Evolutionary conservation across 768 basidiomycete genomes (phyloP), one percentile per base, ranked within the genome.

Genomic region (Amanita brunnescens): DNA sequence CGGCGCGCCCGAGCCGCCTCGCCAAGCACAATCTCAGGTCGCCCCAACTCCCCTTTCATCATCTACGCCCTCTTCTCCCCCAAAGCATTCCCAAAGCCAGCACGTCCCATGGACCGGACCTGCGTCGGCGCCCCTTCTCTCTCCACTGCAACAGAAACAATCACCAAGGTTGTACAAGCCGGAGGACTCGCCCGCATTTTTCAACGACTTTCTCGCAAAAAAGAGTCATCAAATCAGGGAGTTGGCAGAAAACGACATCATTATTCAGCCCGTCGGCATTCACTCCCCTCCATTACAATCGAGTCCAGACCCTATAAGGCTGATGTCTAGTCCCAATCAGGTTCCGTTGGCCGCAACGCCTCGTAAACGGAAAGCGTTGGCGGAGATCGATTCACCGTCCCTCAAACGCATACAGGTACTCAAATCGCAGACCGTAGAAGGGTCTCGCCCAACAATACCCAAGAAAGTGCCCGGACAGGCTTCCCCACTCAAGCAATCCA

Each of bases 301-400:
- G 42, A 81, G 79, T 60, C 80, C 80, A 3, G 80, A 83, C 61
- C 79, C 81, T 12, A 64, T 83, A n/a, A 67, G 74, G 0, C 59
- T 77, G 18, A 60, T 60, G n/a, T 64, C 64, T 61, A 39, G 63
- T 69, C 9, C 57, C 58, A 23, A 58, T 51, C 10, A 47, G 58
- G 12, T 32, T 59, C 9, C 56, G 60, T 8, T 58, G 12, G 56
- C 63, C 9, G 57, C 74, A 6, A 87, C 87, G 0, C 85, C 87
- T 8, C 76, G 75, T 45, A 91, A 91, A 61, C 77, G 87, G 46
- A 91, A 89, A 58, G 70, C 75, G 2, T 71, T 71, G 3, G 79
- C 78, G 21, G 70, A 79, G 37, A 68, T 85, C 5, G 70, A 76
- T 33, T 83, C 85, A 0, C 85, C 88, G 0, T 74, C 76, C 6